These are phyloP conservation scores for Fusarium pseudonygamai DNA, from an alignment of 2,329 filamentous ascomycete genomes.

Conservation along the genomic window DNA sequence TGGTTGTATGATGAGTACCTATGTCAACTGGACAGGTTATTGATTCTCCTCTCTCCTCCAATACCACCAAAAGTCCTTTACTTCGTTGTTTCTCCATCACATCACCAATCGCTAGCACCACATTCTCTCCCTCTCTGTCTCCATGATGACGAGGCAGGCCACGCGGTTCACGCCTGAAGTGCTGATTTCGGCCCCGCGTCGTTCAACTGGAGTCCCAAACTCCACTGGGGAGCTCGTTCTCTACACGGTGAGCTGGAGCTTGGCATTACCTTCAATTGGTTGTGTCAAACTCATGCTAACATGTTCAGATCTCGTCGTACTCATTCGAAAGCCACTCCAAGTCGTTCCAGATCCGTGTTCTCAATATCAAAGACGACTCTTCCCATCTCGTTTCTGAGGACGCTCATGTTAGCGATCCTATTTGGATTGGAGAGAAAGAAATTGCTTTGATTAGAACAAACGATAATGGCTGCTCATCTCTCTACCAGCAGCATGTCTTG, in stretches of 20 bases:
- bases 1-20: slow-evolving; percentile 32
- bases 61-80: not conserved
- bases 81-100: not conserved
- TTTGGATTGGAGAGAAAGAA: slow-evolving; percentile 78
- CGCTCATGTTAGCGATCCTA: slow-evolving; percentile 72
- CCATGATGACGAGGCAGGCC: slow-evolving; percentile 74
- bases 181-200: slow-evolving; percentile 78
- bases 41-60: slow-evolving; percentile 5
- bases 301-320: slow-evolving; percentile 71
- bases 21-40: slow-evolving; percentile 27
- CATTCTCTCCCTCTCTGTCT: not conserved
- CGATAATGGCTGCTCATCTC: slow-evolving; percentile 58
- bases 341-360: slow-evolving; percentile 72
- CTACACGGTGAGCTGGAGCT: slow-evolving; percentile 62
- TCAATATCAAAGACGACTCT: slow-evolving; percentile 74
- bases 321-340: slow-evolving; percentile 80
- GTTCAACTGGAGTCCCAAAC: slow-evolving; percentile 77
- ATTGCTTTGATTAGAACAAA: slow-evolving; percentile 63
- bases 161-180: slow-evolving; percentile 80
- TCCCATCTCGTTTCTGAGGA: slow-evolving; percentile 74
- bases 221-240: slow-evolving; percentile 69
- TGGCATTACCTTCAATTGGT: slow-evolving; percentile 3
- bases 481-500: slow-evolving; percentile 53
- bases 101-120: not conserved
- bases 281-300: not conserved